Evolutionary conservation across 768 basidiomycete species (phyloP), one percentile per base, ranked within the genome.

Genomic region (Suillus hirtellus): DNA sequence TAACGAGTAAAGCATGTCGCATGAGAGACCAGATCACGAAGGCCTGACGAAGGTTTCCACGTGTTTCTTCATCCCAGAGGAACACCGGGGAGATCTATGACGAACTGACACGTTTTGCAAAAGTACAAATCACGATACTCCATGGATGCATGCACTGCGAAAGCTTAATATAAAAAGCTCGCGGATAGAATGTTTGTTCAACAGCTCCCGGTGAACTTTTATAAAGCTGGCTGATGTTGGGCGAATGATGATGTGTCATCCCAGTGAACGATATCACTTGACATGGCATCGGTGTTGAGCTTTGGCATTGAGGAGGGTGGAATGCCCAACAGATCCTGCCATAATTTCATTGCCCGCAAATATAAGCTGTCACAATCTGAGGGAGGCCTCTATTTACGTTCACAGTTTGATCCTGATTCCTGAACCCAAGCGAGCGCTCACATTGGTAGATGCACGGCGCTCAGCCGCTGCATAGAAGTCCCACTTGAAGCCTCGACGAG

Each of bases 251-350:
- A 61, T 47, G 21, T 66, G 52, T 42, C 53, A 44, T 19, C 54
- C 46, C n/a, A 65, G 54, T n/a, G 63, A 37, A 65, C 46, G 19
- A 65, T 42, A 15, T 53, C 64, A 42, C 64, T 60, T 67, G n/a
- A 31, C 43, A 31, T 43, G 21, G 14, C 10, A n/a, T 62, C 21
- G 17, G 19, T 44, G 37, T 54, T 14, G 17, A 11, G n/a, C 19
- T 37, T 24, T 47, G 17, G 24, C 37, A 31, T 24, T 14, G 21
- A 15, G 5, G 40, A 19, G 19, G 8, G 19, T 19, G 15, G 21
- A 24, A 52, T 19, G 24, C 40, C n/a, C 35, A 8, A 10, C 35
- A 10, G 9, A 9, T 10, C 10, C 8, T 52, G 60, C 64, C 66
- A 12, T 65, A 61, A 10, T 60, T 35, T n/a, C 10, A 10, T 46